Evolutionary conservation across 2,329 filamentous ascomycete genomes (phyloP), one percentile per base, ranked within the genome.

Genomic region (Colletotrichum theobromicola): DNA sequence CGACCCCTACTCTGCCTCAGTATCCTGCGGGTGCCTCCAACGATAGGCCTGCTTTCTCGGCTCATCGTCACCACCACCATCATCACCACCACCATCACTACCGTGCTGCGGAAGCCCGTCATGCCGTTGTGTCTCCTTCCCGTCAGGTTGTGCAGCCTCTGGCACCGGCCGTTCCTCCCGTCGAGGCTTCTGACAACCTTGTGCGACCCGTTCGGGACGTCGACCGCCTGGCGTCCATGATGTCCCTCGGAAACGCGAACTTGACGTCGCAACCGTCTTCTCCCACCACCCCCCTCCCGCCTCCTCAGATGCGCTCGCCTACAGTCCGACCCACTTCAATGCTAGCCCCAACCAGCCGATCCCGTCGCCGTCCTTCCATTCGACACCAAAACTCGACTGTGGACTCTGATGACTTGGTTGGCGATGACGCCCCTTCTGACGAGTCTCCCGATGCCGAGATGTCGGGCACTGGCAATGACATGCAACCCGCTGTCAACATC

Each of bases 341-440:
- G 77, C 85, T 88, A 26, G 88, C 88, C 3, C 87, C 89, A 4
- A 85, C 87, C 6, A 85, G 85, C 58, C 88, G 92, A 73, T 86
- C 90, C 21, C 89, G 93, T 66, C 90, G 94, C 79, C 91, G 96
- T 42, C 95, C 95, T 37, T 95, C 95, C 0, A 97, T 98, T 78
- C 92, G 95, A 73, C 96, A 98, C 80, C 95, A 98, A 80, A 91
- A 94, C 76, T 98, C 96, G 21, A 97, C 94, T n/a, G 94, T 92
- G 7, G 96, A 98, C 77, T 92, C 93, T 9, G 96, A 98, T 80
- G 96, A 98, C 82, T 90, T 94, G 76, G 95, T 95, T 80, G 92
- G 93, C 13, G 96, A 98, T 76, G 95, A 96, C 79, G 91, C 93
- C 80, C 91, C 92, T 21, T 94, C 93, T n/a, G 94, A 96, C 78